Evolutionary conservation across 306 rosid species (phyloP).

Genomic region (Cotoneaster glaucophyllus): DNA sequence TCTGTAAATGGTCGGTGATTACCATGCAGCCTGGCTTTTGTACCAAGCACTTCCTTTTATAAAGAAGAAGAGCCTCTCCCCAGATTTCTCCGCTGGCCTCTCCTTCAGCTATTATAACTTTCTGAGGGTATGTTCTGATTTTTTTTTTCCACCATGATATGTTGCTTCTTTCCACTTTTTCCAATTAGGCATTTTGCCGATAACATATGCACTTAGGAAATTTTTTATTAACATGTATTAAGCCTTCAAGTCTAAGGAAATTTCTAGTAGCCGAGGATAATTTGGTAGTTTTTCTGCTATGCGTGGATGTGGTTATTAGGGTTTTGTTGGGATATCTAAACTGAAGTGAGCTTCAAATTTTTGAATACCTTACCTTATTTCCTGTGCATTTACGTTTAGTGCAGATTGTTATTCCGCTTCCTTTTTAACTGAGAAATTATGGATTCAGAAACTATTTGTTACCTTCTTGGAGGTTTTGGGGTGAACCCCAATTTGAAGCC

Average conservation of each 20-base stretch:
- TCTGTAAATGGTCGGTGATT: conserved; percentile 22
- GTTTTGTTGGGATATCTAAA: neutral
- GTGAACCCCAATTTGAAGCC: neutral
- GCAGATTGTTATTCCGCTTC: neutral
- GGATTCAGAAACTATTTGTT: neutral
- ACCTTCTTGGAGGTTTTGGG: neutral
- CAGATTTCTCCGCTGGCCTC: conserved; percentile 36
- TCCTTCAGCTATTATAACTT: conserved; percentile 67
- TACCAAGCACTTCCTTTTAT: conserved; percentile 74
- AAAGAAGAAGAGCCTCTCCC: conserved; percentile 56
- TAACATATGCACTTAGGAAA: neutral
- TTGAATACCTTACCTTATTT: neutral
- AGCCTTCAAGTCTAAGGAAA: neutral
- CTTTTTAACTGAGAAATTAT: neutral
- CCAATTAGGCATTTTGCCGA: neutral
- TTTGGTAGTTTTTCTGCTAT: neutral
- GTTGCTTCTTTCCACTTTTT: neutral
- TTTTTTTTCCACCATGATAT: neutral
- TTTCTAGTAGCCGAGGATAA: neutral
- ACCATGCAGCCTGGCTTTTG: conserved; percentile 69
- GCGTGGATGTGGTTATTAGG: neutral
- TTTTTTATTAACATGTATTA: neutral
- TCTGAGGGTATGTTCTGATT: conserved; percentile 49
- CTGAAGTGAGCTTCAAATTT: neutral
- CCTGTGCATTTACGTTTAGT: neutral